Conservation (phyloP, 257 asterid species). For the Catharanthus roseus region DNA sequence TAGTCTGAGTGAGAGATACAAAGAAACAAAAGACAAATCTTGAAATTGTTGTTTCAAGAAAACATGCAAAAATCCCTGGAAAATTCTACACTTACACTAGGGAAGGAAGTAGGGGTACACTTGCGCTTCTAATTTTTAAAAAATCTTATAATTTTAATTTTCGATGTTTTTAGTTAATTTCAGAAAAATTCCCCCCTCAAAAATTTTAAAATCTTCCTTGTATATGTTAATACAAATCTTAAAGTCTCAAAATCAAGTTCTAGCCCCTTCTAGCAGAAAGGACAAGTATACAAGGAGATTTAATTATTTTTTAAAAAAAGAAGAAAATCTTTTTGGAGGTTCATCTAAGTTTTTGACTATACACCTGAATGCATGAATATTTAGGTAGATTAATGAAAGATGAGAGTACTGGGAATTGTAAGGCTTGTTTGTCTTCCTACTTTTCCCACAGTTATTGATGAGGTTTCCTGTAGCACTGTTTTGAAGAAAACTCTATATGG, state of each 20-base stretch:
- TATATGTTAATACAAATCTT: no score
- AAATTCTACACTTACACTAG: no score
- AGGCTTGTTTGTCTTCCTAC: not conserved
- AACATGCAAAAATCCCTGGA: constrained; percentile 4
- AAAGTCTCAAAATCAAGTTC: no score
- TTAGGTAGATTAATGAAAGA: not conserved
- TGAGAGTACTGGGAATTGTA: not conserved
- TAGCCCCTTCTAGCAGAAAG: no score
- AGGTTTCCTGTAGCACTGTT: not conserved
- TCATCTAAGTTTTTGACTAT: not conserved
- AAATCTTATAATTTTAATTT: no score
- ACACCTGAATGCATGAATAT: not conserved
- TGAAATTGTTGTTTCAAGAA: not conserved
- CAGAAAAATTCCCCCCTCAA: no score
- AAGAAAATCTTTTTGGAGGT: not conserved
- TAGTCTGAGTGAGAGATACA: constrained; percentile 5
- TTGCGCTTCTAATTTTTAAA: no score
- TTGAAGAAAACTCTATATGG: not conserved
- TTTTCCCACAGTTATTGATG: not conserved
- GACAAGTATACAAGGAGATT: no score
- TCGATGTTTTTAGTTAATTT: no score
- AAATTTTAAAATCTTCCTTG: no score
- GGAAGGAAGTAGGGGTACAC: not conserved
- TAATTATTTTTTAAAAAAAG: no score
- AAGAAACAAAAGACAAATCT: constrained; percentile 8